Evolutionary conservation across 352 stramenopile species (phyloP).

Genomic region (Phytophthora pluvialis): DNA sequence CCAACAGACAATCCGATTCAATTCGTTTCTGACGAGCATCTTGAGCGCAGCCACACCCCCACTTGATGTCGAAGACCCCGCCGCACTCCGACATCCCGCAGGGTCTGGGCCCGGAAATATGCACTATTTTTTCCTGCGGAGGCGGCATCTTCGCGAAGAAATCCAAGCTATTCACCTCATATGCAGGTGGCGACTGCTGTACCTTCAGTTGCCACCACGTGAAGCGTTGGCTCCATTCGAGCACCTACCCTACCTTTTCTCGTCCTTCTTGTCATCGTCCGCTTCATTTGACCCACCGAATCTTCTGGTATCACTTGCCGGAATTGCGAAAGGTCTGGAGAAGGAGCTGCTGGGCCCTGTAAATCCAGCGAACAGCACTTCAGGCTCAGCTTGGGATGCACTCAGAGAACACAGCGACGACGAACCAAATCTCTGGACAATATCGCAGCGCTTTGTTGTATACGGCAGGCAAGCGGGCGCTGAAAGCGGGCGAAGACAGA

Average conservation of each 20-base stretch:
- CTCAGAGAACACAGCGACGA: not conserved
- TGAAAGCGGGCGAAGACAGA: not conserved
- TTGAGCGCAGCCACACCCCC: slow-evolving; percentile 13
- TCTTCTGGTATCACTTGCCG: slow-evolving; percentile 34
- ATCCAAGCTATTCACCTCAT: slow-evolving; percentile 56
- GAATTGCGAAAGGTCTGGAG: slow-evolving; percentile 43
- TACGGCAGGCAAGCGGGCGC: not conserved
- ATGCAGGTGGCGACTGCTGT: slow-evolving; percentile 65
- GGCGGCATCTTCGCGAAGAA: slow-evolving; percentile 43
- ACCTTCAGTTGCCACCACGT: slow-evolving; percentile 48
- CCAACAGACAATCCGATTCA: slow-evolving; percentile 56
- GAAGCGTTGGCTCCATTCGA: slow-evolving; percentile 64
- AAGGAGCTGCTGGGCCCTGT: slow-evolving; percentile 19
- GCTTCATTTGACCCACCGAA: slow-evolving; percentile 33
- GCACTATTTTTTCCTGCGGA: slow-evolving; percentile 63
- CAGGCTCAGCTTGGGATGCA: slow-evolving; percentile 12
- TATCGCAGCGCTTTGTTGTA: slow-evolving; percentile 37
- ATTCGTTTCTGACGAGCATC: slow-evolving; percentile 49
- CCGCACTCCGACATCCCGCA: not conserved
- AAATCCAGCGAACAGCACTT: not conserved
- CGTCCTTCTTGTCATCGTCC: slow-evolving; percentile 31
- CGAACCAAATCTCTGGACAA: slow-evolving; percentile 21
- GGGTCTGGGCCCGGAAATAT: slow-evolving; percentile 15
- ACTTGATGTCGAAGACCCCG: not conserved
- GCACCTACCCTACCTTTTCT: slow-evolving; percentile 52